Base-by-base conservation (phyloP, 768 basidiomycete genomes). In the Agaricus subrufescens region DNA sequence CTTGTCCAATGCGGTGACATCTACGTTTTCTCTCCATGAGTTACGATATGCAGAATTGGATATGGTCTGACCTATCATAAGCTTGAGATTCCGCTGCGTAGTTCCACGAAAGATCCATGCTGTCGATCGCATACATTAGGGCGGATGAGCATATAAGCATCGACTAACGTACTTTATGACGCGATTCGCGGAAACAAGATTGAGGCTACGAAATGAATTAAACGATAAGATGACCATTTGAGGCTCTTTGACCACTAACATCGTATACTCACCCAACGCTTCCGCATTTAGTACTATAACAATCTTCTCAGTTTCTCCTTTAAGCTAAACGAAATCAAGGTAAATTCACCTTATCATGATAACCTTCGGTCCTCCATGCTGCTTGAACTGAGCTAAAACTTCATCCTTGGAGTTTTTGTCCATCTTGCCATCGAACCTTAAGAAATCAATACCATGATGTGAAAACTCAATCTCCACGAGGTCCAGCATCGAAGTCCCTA, bases 401-500 rank as follows among this genome's bases (percentile, higher is more conserved):
- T 64, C 63, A 56, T 87, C 85, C 52, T 85, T 75, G 30, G 74
- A 67, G 5, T 66, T 62, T 27, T 80, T 72, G 57, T 79, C 74
- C 87, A 89, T 87, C 65, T 75, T 77, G n/a, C 86, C 86, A 58
- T 89, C 87, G 61, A 85, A 87, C 6, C 86, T 75, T 55, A 87
- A 63, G 56, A 62, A 79, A 46, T 77, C 74, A 15, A 87, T 80
- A 0, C 83, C 84, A 62, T 86, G 69, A 26, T 84, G 75, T 8
- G 75, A 73, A 60, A 88, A 79, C 26, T 85, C 52, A n/a, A 71
- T 80, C 59, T 86, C 85, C 42, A 87, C 67, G 15, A 86, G 70
- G 63, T 87, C 82, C 34, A 89, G 76, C 82, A 87, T 86, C 0
- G 84, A 84, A 0, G 86, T 89, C 86, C 86, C 86, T 87, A 53